Evolutionary conservation across 352 stramenopile species (phyloP).

Genomic region (Plasmopara halstedii): DNA sequence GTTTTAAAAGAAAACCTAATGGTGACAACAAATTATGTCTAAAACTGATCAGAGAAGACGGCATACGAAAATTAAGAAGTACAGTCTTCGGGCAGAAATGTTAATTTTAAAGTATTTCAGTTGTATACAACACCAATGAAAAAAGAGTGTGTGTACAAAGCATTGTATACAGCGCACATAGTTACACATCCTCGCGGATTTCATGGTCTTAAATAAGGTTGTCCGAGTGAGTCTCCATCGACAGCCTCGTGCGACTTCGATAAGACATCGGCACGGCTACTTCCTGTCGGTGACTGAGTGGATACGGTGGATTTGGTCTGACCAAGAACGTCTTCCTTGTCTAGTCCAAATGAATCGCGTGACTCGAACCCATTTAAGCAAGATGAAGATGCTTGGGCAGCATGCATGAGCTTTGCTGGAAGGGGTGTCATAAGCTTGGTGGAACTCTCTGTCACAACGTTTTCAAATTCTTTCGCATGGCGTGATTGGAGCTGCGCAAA

Average conservation of each 20-base stretch:
- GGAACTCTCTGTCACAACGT: slow-evolving; percentile 36
- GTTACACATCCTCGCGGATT: not conserved
- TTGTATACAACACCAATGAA: too few species aligned
- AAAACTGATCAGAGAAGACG: too few species aligned
- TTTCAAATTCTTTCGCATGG: slow-evolving; percentile 43
- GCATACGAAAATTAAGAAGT: too few species aligned
- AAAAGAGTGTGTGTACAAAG: slow-evolving; percentile 25
- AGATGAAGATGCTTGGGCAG: slow-evolving; percentile 25
- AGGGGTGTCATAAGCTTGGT: slow-evolving; percentile 37
- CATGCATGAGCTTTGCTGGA: slow-evolving; percentile 30
- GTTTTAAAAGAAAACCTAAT: too few species aligned
- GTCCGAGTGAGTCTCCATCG: slow-evolving; percentile 36
- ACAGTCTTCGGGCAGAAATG: too few species aligned
- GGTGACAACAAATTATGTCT: too few species aligned
- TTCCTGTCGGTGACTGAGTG: slow-evolving; percentile 18
- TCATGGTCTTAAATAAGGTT: slow-evolving; percentile 33
- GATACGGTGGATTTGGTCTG: slow-evolving; percentile 20
- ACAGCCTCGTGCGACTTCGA: slow-evolving; percentile 15
- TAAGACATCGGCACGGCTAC: slow-evolving; percentile 12
- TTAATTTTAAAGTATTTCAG: too few species aligned
- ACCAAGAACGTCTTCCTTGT: slow-evolving; percentile 27
- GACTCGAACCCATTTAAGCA: slow-evolving; percentile 32
- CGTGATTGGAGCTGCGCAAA: slow-evolving; percentile 54
- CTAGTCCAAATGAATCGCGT: slow-evolving; percentile 30
- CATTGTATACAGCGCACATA: slow-evolving; percentile 5